phyloP scores from a whole-genome alignment of 202 grass and related monocot genomes.

The Panicum virgatum region DNA sequence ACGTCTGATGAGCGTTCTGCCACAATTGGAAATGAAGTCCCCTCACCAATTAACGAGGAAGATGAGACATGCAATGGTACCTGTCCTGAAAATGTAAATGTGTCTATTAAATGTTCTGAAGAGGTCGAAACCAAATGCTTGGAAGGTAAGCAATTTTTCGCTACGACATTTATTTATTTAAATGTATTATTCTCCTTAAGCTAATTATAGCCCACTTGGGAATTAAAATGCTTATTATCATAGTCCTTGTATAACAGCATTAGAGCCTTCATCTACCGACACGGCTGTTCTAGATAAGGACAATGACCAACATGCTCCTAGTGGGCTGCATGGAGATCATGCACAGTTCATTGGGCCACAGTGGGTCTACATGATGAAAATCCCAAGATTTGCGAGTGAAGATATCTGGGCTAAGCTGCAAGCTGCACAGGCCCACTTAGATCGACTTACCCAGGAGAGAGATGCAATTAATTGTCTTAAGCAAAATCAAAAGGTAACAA shows the following conservation, averaged over 20 bases:
- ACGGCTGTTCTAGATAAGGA: not conserved
- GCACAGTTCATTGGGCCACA: conserved; percentile 38
- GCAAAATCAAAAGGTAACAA: conserved; percentile 75
- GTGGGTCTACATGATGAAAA: conserved; percentile 50
- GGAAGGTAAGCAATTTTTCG: conserved; percentile 42
- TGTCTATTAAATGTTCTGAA: conserved; percentile 33
- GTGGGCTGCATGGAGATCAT: conserved; percentile 23
- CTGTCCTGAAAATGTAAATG: conserved; percentile 29
- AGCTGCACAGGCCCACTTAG: conserved; percentile 56
- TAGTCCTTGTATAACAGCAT: conserved; percentile 29
- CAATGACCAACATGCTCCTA: conserved; percentile 8
- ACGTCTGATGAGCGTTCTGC: not conserved
- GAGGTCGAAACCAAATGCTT: conserved; percentile 38
- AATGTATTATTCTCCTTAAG: conserved; percentile 14
- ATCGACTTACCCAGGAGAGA: conserved; percentile 68
- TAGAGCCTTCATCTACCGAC: conserved; percentile 19
- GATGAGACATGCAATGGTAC: conserved; percentile 21
- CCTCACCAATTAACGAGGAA: not conserved
- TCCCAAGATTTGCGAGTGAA: conserved; percentile 70
- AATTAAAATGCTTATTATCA: not conserved
- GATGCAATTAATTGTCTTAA: conserved; percentile 66
- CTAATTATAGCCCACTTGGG: conserved; percentile 1
- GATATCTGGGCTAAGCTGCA: conserved; percentile 68
- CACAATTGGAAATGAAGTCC: not conserved
- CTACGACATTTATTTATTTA: not conserved